Conservation (phyloP, 1,284 basidiomycete genomes). For the Malassezia psittaci region DNA sequence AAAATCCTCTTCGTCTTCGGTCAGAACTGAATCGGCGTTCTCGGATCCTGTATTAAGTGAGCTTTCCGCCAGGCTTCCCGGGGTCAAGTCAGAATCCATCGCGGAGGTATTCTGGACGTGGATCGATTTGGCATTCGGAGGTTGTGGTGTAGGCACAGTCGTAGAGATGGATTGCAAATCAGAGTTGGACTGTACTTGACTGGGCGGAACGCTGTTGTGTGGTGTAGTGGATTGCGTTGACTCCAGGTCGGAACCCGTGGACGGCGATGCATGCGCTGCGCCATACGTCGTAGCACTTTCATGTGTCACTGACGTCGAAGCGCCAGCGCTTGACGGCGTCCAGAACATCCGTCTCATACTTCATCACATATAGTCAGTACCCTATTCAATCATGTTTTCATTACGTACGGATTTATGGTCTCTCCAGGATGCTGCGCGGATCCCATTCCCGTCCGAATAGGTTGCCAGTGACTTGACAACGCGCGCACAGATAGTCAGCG, state of each 20-base stretch:
- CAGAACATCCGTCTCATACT: slow-evolving; percentile 15
- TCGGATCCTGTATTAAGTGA: not conserved
- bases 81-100: slow-evolving; percentile 9
- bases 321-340: slow-evolving; percentile 9
- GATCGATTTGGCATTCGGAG: not conserved
- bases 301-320: slow-evolving; percentile 11
- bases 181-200: not conserved
- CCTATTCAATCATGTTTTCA: not conserved
- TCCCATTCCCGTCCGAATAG: not conserved
- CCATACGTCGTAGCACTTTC: slow-evolving; percentile 5
- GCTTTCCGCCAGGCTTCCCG: not conserved
- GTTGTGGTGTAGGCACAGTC: not conserved
- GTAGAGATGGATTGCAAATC: not conserved
- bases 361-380: not conserved
- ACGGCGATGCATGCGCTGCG: not conserved
- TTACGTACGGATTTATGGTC: not conserved
- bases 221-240: not conserved
- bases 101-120: not conserved
- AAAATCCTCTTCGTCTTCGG: slow-evolving; percentile 50
- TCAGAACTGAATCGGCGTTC: slow-evolving; percentile 33
- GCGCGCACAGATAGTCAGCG: not conserved
- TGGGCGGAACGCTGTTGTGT: no score
- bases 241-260: not conserved
- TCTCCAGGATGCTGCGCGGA: not conserved
- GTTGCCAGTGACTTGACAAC: not conserved